Conservation (phyloP, 441 rosid species). For the Brassica hybrid region DNA sequence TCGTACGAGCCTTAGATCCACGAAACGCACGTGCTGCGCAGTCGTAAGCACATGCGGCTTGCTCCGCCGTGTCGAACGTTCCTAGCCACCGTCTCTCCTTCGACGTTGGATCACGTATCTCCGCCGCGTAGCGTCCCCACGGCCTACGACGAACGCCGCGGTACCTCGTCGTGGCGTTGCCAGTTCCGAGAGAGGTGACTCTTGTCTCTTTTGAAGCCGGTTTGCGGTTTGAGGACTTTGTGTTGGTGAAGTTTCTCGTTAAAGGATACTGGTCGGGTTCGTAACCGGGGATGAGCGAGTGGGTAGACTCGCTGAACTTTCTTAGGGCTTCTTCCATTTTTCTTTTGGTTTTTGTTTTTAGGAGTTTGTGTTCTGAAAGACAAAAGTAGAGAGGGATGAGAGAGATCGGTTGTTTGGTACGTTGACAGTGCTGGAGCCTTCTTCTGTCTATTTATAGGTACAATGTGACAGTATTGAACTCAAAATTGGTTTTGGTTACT, state of each 20-base stretch:
- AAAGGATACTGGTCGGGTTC: slow-evolving; percentile 34
- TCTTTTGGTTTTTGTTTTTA: neutral
- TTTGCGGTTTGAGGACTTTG: slow-evolving; percentile 33
- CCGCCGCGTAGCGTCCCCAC: slow-evolving; percentile 98
- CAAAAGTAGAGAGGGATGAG: neutral
- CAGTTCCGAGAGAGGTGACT: slow-evolving; percentile 29
- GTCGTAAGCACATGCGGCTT: slow-evolving; percentile 96
- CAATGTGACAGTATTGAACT: neutral
- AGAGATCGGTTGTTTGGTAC: neutral
- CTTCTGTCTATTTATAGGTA: slow-evolving; percentile 26
- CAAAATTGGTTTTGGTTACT: neutral
- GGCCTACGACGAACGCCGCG: slow-evolving; percentile 96
- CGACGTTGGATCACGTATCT: slow-evolving; percentile 87
- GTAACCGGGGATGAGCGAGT: slow-evolving; percentile 1
- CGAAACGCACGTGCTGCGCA: slow-evolving; percentile 87
- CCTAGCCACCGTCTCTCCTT: slow-evolving; percentile 97
- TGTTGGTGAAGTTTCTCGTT: slow-evolving; percentile 28
- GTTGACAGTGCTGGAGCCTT: neutral
- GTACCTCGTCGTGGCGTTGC: slow-evolving; percentile 56
- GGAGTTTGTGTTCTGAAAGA: neutral
- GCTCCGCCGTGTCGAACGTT: slow-evolving; percentile 94
- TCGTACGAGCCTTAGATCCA: slow-evolving; percentile 85
- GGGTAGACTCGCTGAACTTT: slow-evolving; percentile 47
- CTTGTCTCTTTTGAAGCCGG: slow-evolving; percentile 23
- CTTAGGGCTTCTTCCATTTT: slow-evolving; percentile 80